Base-by-base conservation (phyloP, 169 alveolate species). In the Plasmodium inui region DNA sequence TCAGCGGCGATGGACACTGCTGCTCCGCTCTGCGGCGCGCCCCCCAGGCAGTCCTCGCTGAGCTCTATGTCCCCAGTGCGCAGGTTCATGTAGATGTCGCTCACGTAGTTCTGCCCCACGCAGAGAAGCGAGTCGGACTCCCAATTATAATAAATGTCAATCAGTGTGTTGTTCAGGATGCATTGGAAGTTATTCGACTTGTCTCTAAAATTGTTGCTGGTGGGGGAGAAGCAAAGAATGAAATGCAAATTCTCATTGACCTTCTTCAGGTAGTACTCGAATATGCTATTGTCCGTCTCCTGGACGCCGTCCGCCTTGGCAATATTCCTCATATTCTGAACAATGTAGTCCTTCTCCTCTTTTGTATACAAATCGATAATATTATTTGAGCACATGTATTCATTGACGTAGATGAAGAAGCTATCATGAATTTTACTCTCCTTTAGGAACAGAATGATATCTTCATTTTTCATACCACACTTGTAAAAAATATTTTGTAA, bases 151-250 rank as follows among this genome's bases (percentile, higher is more conserved):
- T 86, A 86, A 74, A 86, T 86, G 55, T 86, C 93, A 50, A 86
- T 86, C 93, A 94, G 86, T 74, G 96, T 90, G 81, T 96, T 92
- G 80, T 94, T 96, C 39, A 96, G 94, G 67, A 94, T 85, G 22
- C 96, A 86, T 7, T 96, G 97, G 83, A 96, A 96, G 84, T 96
- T 96, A 17, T 96, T 95, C 28, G 95, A 84, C 3, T 96, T 92
- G 12, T 96, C 91, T 19, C 97, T 92, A 92, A 95, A 96, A 83
- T 84, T 84, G 84, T 97, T 99, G 26, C 99, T 99, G 44, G 98
- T 98, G 12, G 99, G 99, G 1, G 99, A 98, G 98, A 98, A 98
- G 94, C 99, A 98, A 82, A 98, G 90, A 26, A 98, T 96, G 98
- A 98, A 98, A 95, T 98, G 99, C 55, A 98, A 96, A 95, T 98